Evolutionary conservation across 2,329 filamentous ascomycete species (phyloP).

Genomic region (Microcera coccophila): DNA sequence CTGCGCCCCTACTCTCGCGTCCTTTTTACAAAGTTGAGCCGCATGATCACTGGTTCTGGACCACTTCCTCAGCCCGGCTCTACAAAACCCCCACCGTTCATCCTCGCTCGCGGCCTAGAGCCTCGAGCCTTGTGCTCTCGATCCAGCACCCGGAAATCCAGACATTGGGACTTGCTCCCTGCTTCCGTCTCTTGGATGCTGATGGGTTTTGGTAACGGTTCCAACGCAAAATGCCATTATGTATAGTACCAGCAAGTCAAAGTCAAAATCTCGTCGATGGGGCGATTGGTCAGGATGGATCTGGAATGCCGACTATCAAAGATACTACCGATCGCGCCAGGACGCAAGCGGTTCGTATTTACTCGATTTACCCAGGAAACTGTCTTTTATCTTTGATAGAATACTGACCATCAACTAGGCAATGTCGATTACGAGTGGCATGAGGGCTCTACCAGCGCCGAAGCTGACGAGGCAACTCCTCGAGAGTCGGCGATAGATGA

Average conservation of each 20-base stretch:
- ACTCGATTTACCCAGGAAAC: neutral
- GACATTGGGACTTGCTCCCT: neutral
- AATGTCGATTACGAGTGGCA: constrained; percentile 25
- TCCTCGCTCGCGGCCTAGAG: constrained; percentile 8
- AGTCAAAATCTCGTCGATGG: constrained; percentile 8
- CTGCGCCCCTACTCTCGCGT: constrained; percentile 6
- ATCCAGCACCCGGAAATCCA: neutral
- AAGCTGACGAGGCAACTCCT: constrained; percentile 18
- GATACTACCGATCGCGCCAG: constrained; percentile 29
- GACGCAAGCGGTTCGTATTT: constrained; percentile 26
- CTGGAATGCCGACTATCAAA: constrained; percentile 22
- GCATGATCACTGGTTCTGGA: constrained; percentile 17
- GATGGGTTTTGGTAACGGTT: constrained; percentile 8
- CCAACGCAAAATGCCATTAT: constrained; percentile 28
- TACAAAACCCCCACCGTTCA: constrained; percentile 27
- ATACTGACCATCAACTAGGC: constrained; percentile 14
- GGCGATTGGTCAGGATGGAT: constrained; percentile 28
- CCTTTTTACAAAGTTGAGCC: constrained; percentile 19
- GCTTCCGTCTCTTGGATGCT: constrained; percentile 3
- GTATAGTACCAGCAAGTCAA: constrained; percentile 21
- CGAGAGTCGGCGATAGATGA: constrained; percentile 23
- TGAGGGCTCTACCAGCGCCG: constrained; percentile 7
- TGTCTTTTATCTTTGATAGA: neutral
- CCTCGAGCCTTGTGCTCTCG: constrained; percentile 7
- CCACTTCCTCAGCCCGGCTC: constrained; percentile 11